phyloP scores from a whole-genome alignment of 768 basidiomycete genomes.

The Kwoniella sp. region DNA sequence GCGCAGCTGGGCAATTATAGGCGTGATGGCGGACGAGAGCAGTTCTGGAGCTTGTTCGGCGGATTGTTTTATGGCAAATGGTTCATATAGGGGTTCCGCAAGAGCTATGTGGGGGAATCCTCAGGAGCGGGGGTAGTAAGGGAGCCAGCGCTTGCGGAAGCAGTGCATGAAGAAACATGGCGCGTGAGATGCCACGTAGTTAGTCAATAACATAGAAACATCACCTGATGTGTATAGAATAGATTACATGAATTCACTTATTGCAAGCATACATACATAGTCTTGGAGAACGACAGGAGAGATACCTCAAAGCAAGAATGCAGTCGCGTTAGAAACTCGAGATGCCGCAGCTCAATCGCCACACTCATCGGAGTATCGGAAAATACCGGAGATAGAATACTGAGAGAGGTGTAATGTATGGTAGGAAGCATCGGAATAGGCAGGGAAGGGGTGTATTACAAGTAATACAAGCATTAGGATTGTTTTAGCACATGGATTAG shows the following conservation, averaged over 20 bases:
- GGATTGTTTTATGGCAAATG: slow-evolving; percentile 42
- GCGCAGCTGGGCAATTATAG: slow-evolving; percentile 32
- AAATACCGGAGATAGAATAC: background rate
- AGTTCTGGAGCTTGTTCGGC: slow-evolving; percentile 26
- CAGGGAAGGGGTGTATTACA: too few relatives aligned
- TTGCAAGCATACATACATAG: too few relatives aligned
- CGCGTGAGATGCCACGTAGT: too few relatives aligned
- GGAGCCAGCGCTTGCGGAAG: too few relatives aligned
- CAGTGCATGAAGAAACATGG: too few relatives aligned
- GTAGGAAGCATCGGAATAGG: slow-evolving; percentile 3
- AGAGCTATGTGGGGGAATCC: too few relatives aligned
- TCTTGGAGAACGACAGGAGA: too few relatives aligned
- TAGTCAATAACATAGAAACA: too few relatives aligned
- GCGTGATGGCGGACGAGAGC: slow-evolving; percentile 8
- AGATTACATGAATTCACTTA: background rate
- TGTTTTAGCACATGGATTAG: background rate
- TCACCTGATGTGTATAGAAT: background rate
- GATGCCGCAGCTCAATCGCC: background rate
- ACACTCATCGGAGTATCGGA: background rate
- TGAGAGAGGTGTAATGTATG: background rate
- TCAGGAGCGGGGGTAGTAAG: too few relatives aligned
- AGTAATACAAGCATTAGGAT: background rate
- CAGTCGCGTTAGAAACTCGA: too few relatives aligned
- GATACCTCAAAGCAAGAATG: too few relatives aligned
- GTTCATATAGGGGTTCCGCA: too few relatives aligned